phyloP scores from a whole-genome alignment of 2,329 filamentous ascomycete species.

The Ceratocystis harringtonii region DNA sequence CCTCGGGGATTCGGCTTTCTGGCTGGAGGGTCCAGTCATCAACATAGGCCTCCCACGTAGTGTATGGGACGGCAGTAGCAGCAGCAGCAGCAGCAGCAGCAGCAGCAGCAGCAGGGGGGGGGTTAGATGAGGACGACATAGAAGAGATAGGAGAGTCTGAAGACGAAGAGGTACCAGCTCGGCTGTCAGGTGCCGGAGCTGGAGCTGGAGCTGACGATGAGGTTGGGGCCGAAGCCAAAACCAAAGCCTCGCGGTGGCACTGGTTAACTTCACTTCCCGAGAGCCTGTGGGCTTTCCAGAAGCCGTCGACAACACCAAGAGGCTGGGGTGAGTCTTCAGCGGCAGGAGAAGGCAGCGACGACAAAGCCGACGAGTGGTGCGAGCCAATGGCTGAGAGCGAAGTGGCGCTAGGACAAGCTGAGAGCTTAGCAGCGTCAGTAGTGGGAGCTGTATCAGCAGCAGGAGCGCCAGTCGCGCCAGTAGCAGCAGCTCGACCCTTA shows the following conservation, averaged over 20 bases:
- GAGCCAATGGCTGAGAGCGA: neutral
- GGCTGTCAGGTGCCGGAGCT: neutral
- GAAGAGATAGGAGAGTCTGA: constrained; percentile 1
- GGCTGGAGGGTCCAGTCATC: constrained; percentile 28
- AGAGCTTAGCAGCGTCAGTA: neutral
- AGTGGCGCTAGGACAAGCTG: neutral
- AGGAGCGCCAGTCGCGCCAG: neutral
- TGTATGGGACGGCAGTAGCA: constrained; percentile 24
- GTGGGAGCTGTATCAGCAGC: neutral
- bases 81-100: too few species aligned
- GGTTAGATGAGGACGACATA: neutral
- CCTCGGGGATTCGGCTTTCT: constrained; percentile 22
- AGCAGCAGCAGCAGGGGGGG: too few species aligned
- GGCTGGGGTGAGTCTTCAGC: constrained; percentile 7
- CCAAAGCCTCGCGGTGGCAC: constrained; percentile 2
- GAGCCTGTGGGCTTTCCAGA: constrained; percentile 1
- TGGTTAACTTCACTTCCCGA: neutral
- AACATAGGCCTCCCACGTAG: constrained; percentile 29
- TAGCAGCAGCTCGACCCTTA: neutral
- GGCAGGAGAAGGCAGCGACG: neutral
- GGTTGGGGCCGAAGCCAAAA: neutral
- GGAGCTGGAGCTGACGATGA: neutral
- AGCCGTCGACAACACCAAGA: constrained; percentile 5
- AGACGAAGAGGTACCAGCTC: neutral
- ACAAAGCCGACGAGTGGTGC: neutral